Evolutionary conservation across 139 green algal species (phyloP), one percentile per base, ranked within the genome.

Genomic region (Chlorella vulgaris): DNA sequence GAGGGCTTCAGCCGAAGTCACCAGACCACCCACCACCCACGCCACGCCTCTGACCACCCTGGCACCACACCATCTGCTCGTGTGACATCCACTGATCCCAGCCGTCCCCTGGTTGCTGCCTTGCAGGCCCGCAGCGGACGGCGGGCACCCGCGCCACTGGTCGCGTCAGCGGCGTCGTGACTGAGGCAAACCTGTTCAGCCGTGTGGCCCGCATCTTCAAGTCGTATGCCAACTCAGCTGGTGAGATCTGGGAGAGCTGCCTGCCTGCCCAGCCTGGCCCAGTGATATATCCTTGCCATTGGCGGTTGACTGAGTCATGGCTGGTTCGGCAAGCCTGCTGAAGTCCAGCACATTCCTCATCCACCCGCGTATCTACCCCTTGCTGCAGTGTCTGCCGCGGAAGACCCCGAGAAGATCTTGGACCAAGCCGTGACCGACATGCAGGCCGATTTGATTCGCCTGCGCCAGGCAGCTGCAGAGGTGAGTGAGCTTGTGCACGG

Each of bases 361-460:
- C 6, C 47, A 19, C n/a, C 2, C 15, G 35, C 26, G 7, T 69
- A 65, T 65, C 36, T 28, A n/a, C n/a, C n/a, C 35, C 4, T 26
- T 22, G 10, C n/a, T 84, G 70, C 90, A 95, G 94, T 98, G 8
- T 89, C 73, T 43, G 76, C 53, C 10, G 93, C 91, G 1, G 95
- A 98, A 86, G 97, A 99, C 80, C 97, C 97, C 2, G 97, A 99
- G 89, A 99, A 99, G 86, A 93, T 99, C 0, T 86, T 99, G 76
- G 97, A 99, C 43, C 91, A 97, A 88, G 95, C 97, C 0, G 97
- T 99, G 40, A 88, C 89, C 35, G 97, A 99, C 80, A 99, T 99
- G 96, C 94, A 99, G 88, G 87, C 89, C 65, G 97, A 99, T 81
- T 90, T 99, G 19, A 96, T 98, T 76, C 98, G 97, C 83, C 95